Base-by-base conservation (phyloP, 331 rosid genomes). In the Rosa hybrid region DNA sequence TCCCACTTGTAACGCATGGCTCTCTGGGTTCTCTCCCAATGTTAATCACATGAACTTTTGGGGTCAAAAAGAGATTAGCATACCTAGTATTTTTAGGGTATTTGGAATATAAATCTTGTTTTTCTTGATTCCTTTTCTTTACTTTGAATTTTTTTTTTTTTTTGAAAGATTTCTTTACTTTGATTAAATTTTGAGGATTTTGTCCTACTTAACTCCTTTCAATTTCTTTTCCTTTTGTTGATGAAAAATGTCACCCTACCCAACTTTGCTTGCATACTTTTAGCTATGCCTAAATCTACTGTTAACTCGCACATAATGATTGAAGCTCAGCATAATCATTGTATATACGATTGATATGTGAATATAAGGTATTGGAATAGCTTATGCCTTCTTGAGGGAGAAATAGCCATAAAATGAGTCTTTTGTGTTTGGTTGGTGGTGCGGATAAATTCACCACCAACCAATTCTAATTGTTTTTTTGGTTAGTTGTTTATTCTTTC, bases 1-100 rank as follows among this genome's bases (percentile, higher is more conserved):
- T 74, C 81, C 90, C 84, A 77, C 81, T 72, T 48, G 68, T 34
- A 60, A 75, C 67, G 20, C 59, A 25, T 56, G 27, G 12, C 72
- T 70, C 7, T 7, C 42, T 16, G 74, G 88, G 70, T 45, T 68
- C 54, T 45, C 82, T 5, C 62, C 81, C 83, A 79, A 14, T 34
- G 81, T 68, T 41, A 74, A 68, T 75, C 83, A 64, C 39, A 44
- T 53, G 75, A 75, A 63, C 50, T 23, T 70, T 68, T 60, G 42
- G 68, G 51, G 77, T 72, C 56, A 76, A 79, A 72, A 82, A 56
- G 44, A 45, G 17, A 21, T 65, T 34, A 38, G n/a, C 18, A 10
- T 11, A n/a, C 41, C 74, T 59, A n/a, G 53, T 56, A 12, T 44
- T 83, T 7, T 73, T 56, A 46, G 4, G 41, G 38, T 14, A 20